These are phyloP conservation scores for Gonium pectorale DNA, from an alignment of 139 green algal genomes.

Conservation along the genomic window DNA sequence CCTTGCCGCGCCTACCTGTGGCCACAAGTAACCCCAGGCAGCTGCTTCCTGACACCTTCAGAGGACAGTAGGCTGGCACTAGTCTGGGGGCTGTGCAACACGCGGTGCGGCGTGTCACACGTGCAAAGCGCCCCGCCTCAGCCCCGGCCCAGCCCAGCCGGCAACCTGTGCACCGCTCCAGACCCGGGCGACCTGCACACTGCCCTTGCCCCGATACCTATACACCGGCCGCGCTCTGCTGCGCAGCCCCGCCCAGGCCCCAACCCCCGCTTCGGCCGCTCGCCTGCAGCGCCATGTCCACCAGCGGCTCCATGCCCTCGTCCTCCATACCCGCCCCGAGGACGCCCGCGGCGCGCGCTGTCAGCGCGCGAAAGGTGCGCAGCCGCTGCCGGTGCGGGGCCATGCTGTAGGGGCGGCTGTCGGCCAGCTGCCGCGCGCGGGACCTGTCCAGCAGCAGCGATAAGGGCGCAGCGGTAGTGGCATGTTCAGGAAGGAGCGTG, in stretches of 20 bases:
- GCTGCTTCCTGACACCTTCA: neutral
- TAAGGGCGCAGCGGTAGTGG: no score
- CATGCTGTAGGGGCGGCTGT: neutral
- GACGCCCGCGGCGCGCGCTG: neutral
- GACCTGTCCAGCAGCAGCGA: no score
- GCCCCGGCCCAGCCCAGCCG: no score
- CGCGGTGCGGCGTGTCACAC: neutral
- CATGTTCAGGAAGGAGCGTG: no score
- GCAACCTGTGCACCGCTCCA: neutral
- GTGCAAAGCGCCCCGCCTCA: neutral
- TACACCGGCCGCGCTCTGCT: neutral
- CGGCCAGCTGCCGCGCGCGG: neutral
- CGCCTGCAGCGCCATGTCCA: conserved; percentile 21
- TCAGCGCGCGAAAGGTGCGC: neutral
- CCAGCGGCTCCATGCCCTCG: neutral
- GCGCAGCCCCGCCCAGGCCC: neutral
- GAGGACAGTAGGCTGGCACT: no score
- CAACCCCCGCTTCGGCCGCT: neutral
- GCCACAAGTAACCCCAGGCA: neutral
- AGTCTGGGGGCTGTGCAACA: no score
- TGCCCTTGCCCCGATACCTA: neutral
- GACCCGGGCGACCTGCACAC: neutral
- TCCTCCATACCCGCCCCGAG: conserved; percentile 15
- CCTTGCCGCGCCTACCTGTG: neutral
- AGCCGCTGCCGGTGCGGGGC: neutral